phyloP scores from a whole-genome alignment of 2,329 filamentous ascomycete genomes.

The Fusarium gaditjirri region DNA sequence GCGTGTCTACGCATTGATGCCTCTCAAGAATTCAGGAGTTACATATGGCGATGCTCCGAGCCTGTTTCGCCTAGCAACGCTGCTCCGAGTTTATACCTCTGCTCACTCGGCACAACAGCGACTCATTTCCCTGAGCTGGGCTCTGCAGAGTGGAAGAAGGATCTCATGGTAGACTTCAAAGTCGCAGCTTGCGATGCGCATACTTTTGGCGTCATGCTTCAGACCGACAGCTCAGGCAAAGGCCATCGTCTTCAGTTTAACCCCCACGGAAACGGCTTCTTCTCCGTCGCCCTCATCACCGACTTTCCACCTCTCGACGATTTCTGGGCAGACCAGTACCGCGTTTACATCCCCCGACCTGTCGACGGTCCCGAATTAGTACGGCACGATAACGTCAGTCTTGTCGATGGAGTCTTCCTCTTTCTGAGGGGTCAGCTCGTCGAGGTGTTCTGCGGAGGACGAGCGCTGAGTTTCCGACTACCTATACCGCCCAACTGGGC shows the following conservation, averaged over 20 bases:
- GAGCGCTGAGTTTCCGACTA: conserved; percentile 46
- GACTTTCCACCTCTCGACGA: conserved; percentile 51
- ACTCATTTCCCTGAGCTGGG: conserved; percentile 41
- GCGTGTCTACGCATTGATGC: conserved; percentile 43
- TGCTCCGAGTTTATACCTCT: conserved; percentile 40
- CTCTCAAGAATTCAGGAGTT: conserved; percentile 37
- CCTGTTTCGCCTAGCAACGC: conserved; percentile 39
- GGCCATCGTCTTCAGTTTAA: conserved; percentile 43
- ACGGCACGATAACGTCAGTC: conserved; percentile 45
- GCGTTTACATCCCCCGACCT: conserved; percentile 45
- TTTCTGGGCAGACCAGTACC: conserved; percentile 53
- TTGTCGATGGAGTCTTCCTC: conserved; percentile 41
- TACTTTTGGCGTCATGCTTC: conserved; percentile 45
- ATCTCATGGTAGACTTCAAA: conserved; percentile 42
- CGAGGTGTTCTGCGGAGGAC: conserved; percentile 46
- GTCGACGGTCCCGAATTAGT: conserved; percentile 51
- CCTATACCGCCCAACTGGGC: conserved; percentile 31
- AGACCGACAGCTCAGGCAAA: conserved; percentile 43
- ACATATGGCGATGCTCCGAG: conserved; percentile 25
- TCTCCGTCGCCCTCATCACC: conserved; percentile 44
- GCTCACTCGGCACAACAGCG: conserved; percentile 41
- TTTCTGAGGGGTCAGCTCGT: conserved; percentile 43
- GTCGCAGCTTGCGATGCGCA: conserved; percentile 43
- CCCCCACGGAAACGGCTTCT: conserved; percentile 35
- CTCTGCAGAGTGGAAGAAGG: conserved; percentile 24